Conservation (phyloP, 1,284 basidiomycete species). For the Gomphus bonarii region DNA sequence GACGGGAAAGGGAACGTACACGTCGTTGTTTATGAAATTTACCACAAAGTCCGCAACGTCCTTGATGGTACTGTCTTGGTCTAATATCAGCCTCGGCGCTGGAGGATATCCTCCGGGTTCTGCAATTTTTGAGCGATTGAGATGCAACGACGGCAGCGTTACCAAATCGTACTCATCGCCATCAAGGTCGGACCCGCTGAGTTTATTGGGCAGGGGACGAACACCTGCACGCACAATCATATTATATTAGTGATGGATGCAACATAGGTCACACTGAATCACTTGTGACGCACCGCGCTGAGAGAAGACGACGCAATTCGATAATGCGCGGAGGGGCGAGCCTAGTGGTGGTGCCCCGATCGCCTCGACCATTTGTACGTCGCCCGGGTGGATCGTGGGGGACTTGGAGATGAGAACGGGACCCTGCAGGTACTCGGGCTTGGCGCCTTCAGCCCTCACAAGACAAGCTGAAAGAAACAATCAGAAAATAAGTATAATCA, state of each 20-base stretch:
- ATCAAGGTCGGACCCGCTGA: slow-evolving; percentile 59
- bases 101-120: slow-evolving; percentile 17
- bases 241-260: background rate
- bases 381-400: slow-evolving; percentile 59
- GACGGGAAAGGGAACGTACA: slow-evolving; percentile 20
- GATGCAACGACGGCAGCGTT: slow-evolving; percentile 21
- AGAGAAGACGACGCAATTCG: slow-evolving; percentile 25
- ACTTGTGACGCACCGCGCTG: slow-evolving; percentile 13
- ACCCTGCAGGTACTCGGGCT: slow-evolving; percentile 38
- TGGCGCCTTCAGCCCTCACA: slow-evolving; percentile 10
- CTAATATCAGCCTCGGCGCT: slow-evolving; percentile 35
- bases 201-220: slow-evolving; percentile 46
- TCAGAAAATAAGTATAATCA: background rate
- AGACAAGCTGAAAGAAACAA: slow-evolving; percentile 15
- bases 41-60: slow-evolving; percentile 69
- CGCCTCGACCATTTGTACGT: slow-evolving; percentile 48
- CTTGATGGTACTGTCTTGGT: slow-evolving; percentile 46
- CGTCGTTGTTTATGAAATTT: slow-evolving; percentile 57
- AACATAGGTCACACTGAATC: background rate
- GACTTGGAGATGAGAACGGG: slow-evolving; percentile 48
- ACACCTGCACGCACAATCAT: slow-evolving; percentile 26
- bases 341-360: slow-evolving; percentile 46
- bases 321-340: slow-evolving; percentile 31
- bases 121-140: background rate
- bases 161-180: slow-evolving; percentile 51